These are phyloP conservation scores for Quercus tomentella DNA, from an alignment of 331 rosid genomes.

Conservation along the genomic window DNA sequence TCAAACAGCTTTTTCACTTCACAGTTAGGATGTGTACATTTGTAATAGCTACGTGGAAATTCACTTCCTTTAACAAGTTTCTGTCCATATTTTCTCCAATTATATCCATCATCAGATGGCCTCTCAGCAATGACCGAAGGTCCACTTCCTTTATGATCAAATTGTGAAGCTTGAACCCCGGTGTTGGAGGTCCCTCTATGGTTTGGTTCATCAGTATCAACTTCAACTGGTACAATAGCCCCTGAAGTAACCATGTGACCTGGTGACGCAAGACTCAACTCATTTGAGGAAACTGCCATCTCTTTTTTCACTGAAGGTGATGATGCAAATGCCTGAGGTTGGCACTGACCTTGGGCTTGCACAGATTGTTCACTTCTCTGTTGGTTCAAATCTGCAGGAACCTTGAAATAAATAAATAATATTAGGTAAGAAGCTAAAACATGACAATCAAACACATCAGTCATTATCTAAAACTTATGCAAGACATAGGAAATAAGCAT, in stretches of 20 bases:
- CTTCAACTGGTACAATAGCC: conserved; percentile 47
- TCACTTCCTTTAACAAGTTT: conserved; percentile 96
- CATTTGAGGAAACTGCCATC: conserved; percentile 51
- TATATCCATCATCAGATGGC: conserved; percentile 81
- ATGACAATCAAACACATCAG: conserved; percentile 3
- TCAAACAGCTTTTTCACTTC: conserved; percentile 96
- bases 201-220: conserved; percentile 53
- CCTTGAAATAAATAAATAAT: conserved; percentile 61
- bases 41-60: conserved; percentile 97
- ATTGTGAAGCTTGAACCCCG: conserved; percentile 51
- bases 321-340: conserved; percentile 45
- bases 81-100: conserved; percentile 96
- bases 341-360: conserved; percentile 55
- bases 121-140: conserved; percentile 48
- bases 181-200: conserved; percentile 42
- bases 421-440: conserved; percentile 21
- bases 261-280: conserved; percentile 52
- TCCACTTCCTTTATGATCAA: conserved; percentile 55
- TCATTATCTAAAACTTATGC: background rate
- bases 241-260: conserved; percentile 47
- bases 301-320: conserved; percentile 62
- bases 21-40: conserved; percentile 94
- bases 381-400: conserved; percentile 57
- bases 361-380: conserved; percentile 42
- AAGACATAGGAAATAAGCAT: conserved; percentile 6